Base-by-base conservation (phyloP, 1,139 yeast species). In the Zygosaccharomyces pseudobailii region DNA sequence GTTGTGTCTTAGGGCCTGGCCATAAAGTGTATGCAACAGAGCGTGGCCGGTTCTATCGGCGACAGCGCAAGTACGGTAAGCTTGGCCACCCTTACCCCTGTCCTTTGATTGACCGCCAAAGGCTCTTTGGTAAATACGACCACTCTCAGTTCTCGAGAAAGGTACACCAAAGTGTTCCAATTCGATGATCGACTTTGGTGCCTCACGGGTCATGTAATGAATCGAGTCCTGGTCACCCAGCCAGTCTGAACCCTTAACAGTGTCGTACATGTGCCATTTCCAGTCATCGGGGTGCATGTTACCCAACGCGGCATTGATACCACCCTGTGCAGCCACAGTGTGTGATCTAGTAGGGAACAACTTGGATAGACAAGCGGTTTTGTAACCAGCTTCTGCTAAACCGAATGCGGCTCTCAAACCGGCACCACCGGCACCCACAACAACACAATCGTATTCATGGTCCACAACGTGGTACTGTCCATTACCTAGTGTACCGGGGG, bases 171-270 rank as follows among this genome's bases (percentile, higher is more conserved):
- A 92, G 73, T 90, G 96, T 76, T 92, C 98, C 69, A 92, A 79
- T 75, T 92, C 98, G 62, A 90, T 89, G 65, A 92, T 92, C 43
- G 97, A 86, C 60, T 83, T 82, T 41, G 98, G 97, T 22, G 98
- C 98, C 73, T 92, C 97, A 70, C 90, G 84, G 54, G 98, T 90
- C 98, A 92, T 92, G 75, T 92, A 92, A 73, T 92, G 97, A 68
- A 92, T 92, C 48, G 98, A 96, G 67, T 92, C 98, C 74, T 92
- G 98, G 73, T 92, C 98, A 63, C 98, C 98, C 55, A 92, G 81
- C 98, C 98, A 92, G 74, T 92, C 98, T n/a, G 97, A 89, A 56
- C 98, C 98, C 75, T 92, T 92, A 63, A 92, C 98, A 65, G 98
- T 92, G 68, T 92, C 98, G 73, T 90, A 90, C 96, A 92, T 90